phyloP scores from a whole-genome alignment of 2,329 filamentous ascomycete species.

The Ophiostoma ips region DNA sequence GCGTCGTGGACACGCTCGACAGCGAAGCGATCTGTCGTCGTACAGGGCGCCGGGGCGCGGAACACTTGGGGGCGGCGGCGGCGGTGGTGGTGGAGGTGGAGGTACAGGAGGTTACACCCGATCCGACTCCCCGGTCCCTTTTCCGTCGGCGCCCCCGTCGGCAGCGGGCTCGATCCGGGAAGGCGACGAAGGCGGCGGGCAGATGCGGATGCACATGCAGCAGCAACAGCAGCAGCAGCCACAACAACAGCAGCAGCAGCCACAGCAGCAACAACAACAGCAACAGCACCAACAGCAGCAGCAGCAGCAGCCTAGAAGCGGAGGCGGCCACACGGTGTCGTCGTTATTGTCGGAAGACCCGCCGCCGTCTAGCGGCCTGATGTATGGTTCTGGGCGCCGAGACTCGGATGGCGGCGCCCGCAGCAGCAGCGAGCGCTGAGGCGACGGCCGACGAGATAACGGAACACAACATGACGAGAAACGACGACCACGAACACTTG shows the following conservation, averaged over 20 bases:
- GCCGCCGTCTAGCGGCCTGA: constrained; percentile 16
- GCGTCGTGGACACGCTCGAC: constrained; percentile 46
- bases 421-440: constrained; percentile 17
- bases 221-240: constrained; percentile 10
- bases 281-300: constrained; percentile 13
- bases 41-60: constrained; percentile 21
- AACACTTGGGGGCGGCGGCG: neutral
- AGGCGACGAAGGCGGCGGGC: constrained; percentile 18
- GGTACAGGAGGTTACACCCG: constrained; percentile 15
- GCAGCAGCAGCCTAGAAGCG: constrained; percentile 18
- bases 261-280: constrained; percentile 10
- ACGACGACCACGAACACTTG: no score
- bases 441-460: neutral
- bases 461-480: neutral
- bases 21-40: constrained; percentile 49
- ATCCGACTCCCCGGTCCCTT: constrained; percentile 16
- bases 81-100: neutral
- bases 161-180: constrained; percentile 23
- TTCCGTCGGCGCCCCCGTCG: constrained; percentile 22
- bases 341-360: constrained; percentile 30
- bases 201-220: constrained; percentile 9
- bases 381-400: constrained; percentile 14
- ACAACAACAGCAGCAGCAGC: constrained; percentile 9
- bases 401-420: constrained; percentile 8
- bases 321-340: constrained; percentile 28